Evolutionary conservation across 441 rosid species (phyloP).

Genomic region (Dalechampia spathulata): DNA sequence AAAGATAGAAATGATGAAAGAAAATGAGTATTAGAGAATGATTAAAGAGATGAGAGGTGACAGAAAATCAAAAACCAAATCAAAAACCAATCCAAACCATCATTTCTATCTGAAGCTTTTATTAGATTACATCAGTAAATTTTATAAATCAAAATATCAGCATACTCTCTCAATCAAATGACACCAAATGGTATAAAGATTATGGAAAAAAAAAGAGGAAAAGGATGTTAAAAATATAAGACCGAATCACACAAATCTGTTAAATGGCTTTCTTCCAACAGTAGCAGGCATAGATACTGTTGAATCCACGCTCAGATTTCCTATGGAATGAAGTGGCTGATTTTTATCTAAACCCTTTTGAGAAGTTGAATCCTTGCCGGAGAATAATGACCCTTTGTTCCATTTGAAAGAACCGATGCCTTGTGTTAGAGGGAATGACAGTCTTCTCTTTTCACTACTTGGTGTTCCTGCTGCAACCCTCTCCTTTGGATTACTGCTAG

Average conservation of each 20-base stretch:
- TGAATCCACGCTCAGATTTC: slow-evolving; percentile 73
- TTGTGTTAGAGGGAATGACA: slow-evolving; percentile 60
- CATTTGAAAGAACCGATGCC: slow-evolving; percentile 66
- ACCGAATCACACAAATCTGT: slow-evolving; percentile 80
- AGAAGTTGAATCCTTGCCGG: slow-evolving; percentile 48
- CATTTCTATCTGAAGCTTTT: slow-evolving; percentile 24
- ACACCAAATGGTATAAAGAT: slow-evolving; percentile 18
- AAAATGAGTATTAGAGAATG: no score
- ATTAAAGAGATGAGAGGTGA: neutral
- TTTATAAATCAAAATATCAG: slow-evolving; percentile 28
- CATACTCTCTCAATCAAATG: slow-evolving; percentile 35
- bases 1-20: no score
- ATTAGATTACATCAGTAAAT: slow-evolving; percentile 31
- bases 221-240: slow-evolving; percentile 18
- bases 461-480: slow-evolving; percentile 66
- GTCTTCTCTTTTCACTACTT: slow-evolving; percentile 55
- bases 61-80: neutral
- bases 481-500: slow-evolving; percentile 67
- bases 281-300: slow-evolving; percentile 68
- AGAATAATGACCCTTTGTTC: slow-evolving; percentile 64
- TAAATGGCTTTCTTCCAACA: slow-evolving; percentile 82
- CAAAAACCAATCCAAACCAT: slow-evolving; percentile 23
- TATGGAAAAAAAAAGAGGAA: slow-evolving; percentile 5
- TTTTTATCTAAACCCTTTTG: slow-evolving; percentile 39
- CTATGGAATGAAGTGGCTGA: slow-evolving; percentile 61